Percentiles rank a stretch among this genome's conserved stretches.
Evolutionary conservation across 2,329 filamentous ascomycete genomes (phyloP).

Genomic region (Neophaeococcomyces aloes): DNA sequence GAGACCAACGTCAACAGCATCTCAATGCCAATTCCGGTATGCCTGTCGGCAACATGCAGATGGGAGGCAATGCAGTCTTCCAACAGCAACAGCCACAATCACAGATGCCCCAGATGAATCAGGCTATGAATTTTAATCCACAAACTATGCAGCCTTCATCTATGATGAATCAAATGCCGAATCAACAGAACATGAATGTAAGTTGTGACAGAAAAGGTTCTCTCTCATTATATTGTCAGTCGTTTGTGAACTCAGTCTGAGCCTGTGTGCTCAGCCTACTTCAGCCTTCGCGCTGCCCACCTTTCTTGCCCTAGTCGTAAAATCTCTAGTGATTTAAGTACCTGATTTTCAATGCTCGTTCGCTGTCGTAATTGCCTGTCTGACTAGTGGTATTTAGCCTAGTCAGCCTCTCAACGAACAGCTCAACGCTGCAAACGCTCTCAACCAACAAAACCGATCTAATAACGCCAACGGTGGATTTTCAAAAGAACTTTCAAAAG

Average conservation of each 20-base stretch:
- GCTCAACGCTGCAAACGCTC: slow-evolving; percentile 23
- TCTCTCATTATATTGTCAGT: no score
- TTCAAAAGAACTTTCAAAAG: slow-evolving; percentile 24
- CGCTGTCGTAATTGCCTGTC: no score
- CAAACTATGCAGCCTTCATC: slow-evolving; percentile 40
- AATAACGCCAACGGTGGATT: no score
- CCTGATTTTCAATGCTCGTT: no score
- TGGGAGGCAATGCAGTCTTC: no score
- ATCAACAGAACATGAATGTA: slow-evolving; percentile 8
- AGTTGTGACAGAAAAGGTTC: not conserved
- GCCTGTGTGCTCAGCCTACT: no score
- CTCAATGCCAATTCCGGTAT: slow-evolving; percentile 25
- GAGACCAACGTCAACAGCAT: slow-evolving; percentile 36
- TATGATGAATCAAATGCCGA: slow-evolving; percentile 31
- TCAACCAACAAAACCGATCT: not conserved
- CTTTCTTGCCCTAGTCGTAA: no score
- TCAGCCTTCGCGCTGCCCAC: no score
- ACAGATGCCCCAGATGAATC: slow-evolving; percentile 21
- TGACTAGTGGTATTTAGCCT: slow-evolving; percentile 1
- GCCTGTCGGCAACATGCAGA: slow-evolving; percentile 31
- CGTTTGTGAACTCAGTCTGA: no score
- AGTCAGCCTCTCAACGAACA: slow-evolving; percentile 12
- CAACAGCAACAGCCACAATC: no score
- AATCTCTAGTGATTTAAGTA: no score
- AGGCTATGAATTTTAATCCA: slow-evolving; percentile 37